phyloP scores from a whole-genome alignment of 2,329 filamentous ascomycete species.

The Exophiala sp. region DNA sequence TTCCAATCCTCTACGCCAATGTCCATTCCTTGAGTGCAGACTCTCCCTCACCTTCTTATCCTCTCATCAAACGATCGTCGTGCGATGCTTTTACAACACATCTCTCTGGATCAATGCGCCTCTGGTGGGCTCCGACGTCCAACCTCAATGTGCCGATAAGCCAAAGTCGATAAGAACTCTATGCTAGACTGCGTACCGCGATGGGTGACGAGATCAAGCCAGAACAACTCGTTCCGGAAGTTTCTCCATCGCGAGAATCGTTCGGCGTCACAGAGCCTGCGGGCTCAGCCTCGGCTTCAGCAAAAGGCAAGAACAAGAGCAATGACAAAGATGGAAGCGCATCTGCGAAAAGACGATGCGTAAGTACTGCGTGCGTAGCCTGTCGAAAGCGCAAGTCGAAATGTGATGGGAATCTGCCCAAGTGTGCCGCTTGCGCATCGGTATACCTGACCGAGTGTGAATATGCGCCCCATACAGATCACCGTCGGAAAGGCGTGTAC shows the following conservation, averaged over 20 bases:
- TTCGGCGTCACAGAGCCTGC: neutral
- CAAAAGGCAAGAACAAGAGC: conserved; percentile 32
- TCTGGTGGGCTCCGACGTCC: neutral
- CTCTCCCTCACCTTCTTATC: neutral
- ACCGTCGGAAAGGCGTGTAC: conserved; percentile 93
- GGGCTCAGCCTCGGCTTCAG: conserved; percentile 1
- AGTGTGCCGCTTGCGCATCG: conserved; percentile 90
- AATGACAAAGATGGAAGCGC: conserved; percentile 31
- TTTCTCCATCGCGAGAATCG: neutral
- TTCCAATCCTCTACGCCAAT: no score
- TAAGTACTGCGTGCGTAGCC: conserved; percentile 78
- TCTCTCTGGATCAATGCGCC: neutral
- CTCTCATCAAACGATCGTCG: neutral
- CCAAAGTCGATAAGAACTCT: neutral
- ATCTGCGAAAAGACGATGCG: conserved; percentile 62
- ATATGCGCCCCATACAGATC: conserved; percentile 94
- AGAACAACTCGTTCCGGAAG: conserved; percentile 3
- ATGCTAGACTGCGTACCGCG: neutral
- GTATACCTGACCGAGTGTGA: conserved; percentile 75
- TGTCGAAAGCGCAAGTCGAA: conserved; percentile 75
- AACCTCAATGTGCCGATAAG: neutral
- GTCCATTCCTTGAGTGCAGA: neutral
- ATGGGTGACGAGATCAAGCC: conserved; percentile 12
- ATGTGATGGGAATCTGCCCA: conserved; percentile 86
- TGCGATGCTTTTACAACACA: neutral